Conservation (phyloP, 2,329 filamentous ascomycete genomes). For the Diaporthe amygdali region DNA sequence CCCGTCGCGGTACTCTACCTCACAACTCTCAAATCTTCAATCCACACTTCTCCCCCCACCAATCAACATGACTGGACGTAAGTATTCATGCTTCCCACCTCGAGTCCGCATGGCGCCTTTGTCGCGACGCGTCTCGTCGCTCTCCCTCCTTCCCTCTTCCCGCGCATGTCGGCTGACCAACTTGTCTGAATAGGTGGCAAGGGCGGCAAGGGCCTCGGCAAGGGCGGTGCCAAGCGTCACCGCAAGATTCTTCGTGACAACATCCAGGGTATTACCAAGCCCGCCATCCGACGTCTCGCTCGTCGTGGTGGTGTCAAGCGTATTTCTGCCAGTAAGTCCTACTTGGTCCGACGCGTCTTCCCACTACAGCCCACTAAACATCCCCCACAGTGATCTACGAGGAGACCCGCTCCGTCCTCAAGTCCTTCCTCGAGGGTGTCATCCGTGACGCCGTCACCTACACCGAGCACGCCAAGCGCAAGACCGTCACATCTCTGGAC, state of each 20-base stretch:
- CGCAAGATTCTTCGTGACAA: conserved; percentile 99
- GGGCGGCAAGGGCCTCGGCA: conserved; percentile 96
- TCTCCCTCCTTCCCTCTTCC: too few relatives aligned
- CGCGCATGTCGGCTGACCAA: background rate
- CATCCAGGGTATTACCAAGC: conserved; percentile 99
- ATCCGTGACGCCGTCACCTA: conserved; percentile 82
- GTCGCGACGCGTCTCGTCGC: background rate
- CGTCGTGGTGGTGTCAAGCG: conserved; percentile 99
- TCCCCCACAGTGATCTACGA: conserved; percentile 73
- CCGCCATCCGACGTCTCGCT: conserved; percentile 96
- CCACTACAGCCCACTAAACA: conserved; percentile 24
- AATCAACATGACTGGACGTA: conserved; percentile 42
- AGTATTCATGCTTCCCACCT: conserved; percentile 27
- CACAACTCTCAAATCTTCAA: conserved; percentile 27
- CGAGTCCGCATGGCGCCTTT: background rate
- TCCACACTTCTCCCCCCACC: conserved; percentile 21
- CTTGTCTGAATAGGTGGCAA: conserved; percentile 72
- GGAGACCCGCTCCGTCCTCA: conserved; percentile 81
- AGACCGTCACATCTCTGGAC: conserved; percentile 76
- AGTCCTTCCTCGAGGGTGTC: conserved; percentile 84
- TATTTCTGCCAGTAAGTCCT: conserved; percentile 87
- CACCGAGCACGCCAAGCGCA: conserved; percentile 83
- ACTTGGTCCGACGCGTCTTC: background rate
- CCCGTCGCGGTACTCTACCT: background rate
- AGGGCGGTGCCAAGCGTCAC: conserved; percentile 98